Base-by-base conservation (phyloP, 116 monocot species). In the Phalaenopsis hybrid region DNA sequence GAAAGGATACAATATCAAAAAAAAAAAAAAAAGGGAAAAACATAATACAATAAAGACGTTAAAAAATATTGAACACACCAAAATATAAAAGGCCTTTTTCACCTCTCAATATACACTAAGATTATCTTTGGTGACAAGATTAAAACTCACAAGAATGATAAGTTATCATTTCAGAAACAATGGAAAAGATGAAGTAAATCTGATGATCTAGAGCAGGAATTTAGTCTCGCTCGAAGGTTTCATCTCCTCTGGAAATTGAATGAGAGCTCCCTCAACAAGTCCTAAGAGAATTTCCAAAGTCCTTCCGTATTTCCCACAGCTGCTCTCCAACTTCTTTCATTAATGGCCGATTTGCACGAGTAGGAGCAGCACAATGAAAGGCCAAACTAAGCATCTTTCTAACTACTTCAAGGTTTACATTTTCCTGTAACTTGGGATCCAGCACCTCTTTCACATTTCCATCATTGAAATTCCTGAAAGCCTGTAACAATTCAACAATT, bases 281-380 rank as follows among this genome's bases (percentile, higher is more conserved):
- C 57, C 65, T 67, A 2, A 58, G 80, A 28, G 28, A 61, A 37
- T 44, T 82, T 5, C 76, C 82, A 25, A 75, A 82, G 57, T 82
- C 75, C 43, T 76, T 82, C 37, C 82, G 21, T 78, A 89, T 85
- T 44, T 78, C 80, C 89, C 89, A 89, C 49, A 89, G 85, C 74
- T 79, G 82, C 41, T 89, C 87, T 0, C 78, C 85, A 25, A 87
- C 87, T 79, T 87, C 85, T 69, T 83, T 89, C 87, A 89, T 89
- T 28, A 34, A 20, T 6, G 89, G 89, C 23, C 89, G 77, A 48
- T 87, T 85, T 16, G 74, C 59, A 10, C 89, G 84, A 28, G 89
- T 89, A 18, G 89, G 87, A 67, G 89, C 89, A 34, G 85, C 83
- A 50, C 89, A 89, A 23, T 85, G 84, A 43, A 89, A 87, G 10